Conservation (phyloP, 495 filamentous ascomycete species). For the Wilcoxina mikolae region DNA sequence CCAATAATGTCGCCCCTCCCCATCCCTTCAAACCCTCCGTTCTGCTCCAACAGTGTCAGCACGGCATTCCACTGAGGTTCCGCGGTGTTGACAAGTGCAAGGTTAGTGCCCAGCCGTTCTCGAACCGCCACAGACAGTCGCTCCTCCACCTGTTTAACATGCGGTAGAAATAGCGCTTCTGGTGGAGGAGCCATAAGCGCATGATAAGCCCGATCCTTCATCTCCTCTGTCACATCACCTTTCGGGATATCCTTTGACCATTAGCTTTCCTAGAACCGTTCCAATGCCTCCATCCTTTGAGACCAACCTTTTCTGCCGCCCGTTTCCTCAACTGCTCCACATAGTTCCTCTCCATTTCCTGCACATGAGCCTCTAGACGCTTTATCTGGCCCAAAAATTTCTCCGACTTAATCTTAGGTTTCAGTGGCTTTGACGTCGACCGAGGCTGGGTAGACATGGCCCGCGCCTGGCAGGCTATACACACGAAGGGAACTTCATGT, state of each 20-base stretch:
- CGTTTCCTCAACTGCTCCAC: conserved; percentile 16
- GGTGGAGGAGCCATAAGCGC: conserved; percentile 22
- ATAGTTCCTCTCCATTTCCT: conserved; percentile 22
- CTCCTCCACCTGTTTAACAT: conserved; percentile 11
- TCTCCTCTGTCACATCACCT: conserved; percentile 23
- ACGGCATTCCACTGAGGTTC: conserved; percentile 13
- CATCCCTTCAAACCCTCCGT: conserved; percentile 21
- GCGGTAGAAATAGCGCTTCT: conserved; percentile 17
- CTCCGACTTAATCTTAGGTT: neutral
- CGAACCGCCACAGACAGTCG: conserved; percentile 10
- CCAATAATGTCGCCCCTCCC: conserved; percentile 17
- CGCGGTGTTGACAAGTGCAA: conserved; percentile 8
- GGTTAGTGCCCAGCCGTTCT: conserved; percentile 9
- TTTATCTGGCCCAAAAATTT: conserved; percentile 8
- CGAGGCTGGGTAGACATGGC: neutral
- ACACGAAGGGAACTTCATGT: neutral
- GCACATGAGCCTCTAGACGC: conserved; percentile 25
- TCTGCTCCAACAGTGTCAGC: conserved; percentile 11
- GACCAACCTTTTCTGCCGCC: conserved; percentile 17
- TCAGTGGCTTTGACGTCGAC: neutral
- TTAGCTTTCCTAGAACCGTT: neutral
- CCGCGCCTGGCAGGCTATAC: neutral
- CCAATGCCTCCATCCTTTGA: neutral
- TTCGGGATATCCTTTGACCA: conserved; percentile 17
- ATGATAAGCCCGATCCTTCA: conserved; percentile 21